These are phyloP conservation scores for Pholiota conissans DNA, from an alignment of 768 basidiomycete genomes.

Conservation along the genomic window DNA sequence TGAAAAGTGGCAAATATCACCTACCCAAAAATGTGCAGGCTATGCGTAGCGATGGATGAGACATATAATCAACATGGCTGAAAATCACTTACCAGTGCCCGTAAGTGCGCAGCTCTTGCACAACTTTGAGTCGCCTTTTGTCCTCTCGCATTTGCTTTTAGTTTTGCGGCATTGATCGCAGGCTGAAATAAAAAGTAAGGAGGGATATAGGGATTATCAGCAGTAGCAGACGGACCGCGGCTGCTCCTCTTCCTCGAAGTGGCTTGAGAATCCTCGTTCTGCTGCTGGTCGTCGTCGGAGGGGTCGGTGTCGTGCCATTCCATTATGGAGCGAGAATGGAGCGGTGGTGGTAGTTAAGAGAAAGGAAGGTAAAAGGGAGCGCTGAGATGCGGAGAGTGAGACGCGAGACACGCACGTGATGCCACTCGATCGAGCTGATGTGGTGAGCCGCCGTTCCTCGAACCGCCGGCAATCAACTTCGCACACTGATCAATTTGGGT, in stretches of 20 bases:
- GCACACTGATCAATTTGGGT: no score
- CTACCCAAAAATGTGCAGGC: conserved; percentile 69
- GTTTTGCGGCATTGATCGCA: conserved; percentile 89
- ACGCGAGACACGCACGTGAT: conserved; percentile 31
- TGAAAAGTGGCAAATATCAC: not conserved
- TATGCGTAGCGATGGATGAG: conserved; percentile 28
- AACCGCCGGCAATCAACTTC: conserved; percentile 19
- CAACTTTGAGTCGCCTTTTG: conserved; percentile 39
- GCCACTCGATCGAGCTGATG: conserved; percentile 14
- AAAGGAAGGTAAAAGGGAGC: conserved; percentile 13
- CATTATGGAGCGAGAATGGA: conserved; percentile 30
- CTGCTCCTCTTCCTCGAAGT: conserved; percentile 61
- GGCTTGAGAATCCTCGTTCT: conserved; percentile 36
- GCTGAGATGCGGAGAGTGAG: conserved; percentile 17
- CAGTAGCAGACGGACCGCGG: conserved; percentile 41
- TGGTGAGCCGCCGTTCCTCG: not conserved
- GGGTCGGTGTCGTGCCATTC: conserved; percentile 62
- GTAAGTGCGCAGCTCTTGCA: conserved; percentile 67
- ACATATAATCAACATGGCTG: conserved; percentile 10
- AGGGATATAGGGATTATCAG: not conserved
- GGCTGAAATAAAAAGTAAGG: conserved; percentile 40
- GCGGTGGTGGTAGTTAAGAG: conserved; percentile 21
- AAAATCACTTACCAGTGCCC: conserved; percentile 45
- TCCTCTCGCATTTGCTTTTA: conserved; percentile 83
- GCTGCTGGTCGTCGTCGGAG: conserved; percentile 54